Percentiles rank a stretch among this genome's conserved stretches.
Conservation (phyloP, 306 rosid genomes). For the Ormosia semicastrata region DNA sequence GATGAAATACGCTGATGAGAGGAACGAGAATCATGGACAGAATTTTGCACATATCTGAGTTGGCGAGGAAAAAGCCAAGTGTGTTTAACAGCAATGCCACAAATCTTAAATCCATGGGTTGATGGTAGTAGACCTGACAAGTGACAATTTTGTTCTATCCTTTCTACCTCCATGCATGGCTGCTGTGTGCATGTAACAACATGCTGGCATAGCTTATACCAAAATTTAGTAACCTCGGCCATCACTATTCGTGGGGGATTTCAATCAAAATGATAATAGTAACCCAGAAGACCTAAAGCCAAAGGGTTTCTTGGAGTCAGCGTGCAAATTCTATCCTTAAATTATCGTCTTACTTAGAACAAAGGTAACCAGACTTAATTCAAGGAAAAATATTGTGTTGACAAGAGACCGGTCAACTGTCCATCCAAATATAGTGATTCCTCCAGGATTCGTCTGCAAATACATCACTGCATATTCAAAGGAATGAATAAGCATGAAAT, state of each 20-base stretch:
- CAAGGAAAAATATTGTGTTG: conserved; percentile 78
- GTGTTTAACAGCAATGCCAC: neutral
- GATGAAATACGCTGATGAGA: neutral
- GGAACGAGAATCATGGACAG: neutral
- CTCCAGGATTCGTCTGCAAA: conserved; percentile 81
- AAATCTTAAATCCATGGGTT: neutral
- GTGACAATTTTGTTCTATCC: neutral
- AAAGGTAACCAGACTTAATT: conserved; percentile 64
- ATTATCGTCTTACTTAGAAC: conserved; percentile 66
- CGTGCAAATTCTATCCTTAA: neutral
- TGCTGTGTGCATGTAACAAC: neutral
- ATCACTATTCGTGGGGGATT: neutral
- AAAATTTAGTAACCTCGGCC: neutral
- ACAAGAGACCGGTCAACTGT: conserved; percentile 72
- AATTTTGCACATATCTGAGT: neutral
- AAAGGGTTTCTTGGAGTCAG: neutral
- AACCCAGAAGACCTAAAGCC: neutral
- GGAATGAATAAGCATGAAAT: neutral
- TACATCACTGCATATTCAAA: conserved; percentile 63
- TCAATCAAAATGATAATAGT: conserved; percentile 8
- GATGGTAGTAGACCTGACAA: neutral
- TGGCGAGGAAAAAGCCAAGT: neutral
- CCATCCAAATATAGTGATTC: conserved; percentile 86
- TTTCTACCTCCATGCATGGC: neutral
- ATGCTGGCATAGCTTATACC: neutral